A percentile compares a stretch with the other conserved stretches of the same genome.
Conservation (phyloP, 192 early-diverging fungal species). For the Gamsiella multidivaricata region DNA sequence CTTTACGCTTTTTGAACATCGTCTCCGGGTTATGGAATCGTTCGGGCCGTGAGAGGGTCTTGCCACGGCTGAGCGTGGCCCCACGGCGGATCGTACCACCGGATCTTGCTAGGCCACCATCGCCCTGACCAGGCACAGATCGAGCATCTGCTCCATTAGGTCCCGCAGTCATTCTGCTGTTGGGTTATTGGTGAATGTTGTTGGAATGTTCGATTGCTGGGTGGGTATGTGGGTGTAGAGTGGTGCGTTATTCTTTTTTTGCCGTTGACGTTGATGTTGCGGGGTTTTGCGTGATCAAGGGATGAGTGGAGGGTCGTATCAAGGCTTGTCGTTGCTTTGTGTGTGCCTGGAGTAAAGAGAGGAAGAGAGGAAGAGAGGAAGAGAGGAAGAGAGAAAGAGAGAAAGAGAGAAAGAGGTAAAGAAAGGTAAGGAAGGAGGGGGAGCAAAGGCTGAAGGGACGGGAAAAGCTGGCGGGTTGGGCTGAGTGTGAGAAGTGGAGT, state of each 20-base stretch:
- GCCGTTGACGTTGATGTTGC: too few species aligned
- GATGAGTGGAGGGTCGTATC: background rate
- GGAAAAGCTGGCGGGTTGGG: too few species aligned
- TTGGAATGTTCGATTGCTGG: background rate
- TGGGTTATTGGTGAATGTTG: background rate
- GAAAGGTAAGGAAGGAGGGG: background rate
- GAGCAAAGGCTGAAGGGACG: too few species aligned
- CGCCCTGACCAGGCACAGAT: constrained; percentile 15
- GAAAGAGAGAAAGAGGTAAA: background rate
- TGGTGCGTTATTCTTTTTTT: too few species aligned
- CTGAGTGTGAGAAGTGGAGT: too few species aligned
- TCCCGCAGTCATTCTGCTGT: constrained; percentile 23
- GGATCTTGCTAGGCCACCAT: constrained; percentile 1
- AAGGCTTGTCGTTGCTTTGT: background rate
- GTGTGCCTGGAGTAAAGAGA: background rate
- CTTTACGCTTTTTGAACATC: constrained; percentile 69
- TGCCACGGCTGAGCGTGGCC: constrained; percentile 73
- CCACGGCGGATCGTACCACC: constrained; percentile 29
- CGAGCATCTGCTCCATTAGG: constrained; percentile 19
- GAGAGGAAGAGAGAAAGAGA: background rate
- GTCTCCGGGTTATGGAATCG: constrained; percentile 74
- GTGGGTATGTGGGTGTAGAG: background rate
- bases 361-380: background rate
- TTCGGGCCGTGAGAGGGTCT: constrained; percentile 80
- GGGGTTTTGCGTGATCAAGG: background rate